These are phyloP conservation scores for Tylopilus sp. DNA, from an alignment of 768 basidiomycete genomes.

Conservation along the genomic window DNA sequence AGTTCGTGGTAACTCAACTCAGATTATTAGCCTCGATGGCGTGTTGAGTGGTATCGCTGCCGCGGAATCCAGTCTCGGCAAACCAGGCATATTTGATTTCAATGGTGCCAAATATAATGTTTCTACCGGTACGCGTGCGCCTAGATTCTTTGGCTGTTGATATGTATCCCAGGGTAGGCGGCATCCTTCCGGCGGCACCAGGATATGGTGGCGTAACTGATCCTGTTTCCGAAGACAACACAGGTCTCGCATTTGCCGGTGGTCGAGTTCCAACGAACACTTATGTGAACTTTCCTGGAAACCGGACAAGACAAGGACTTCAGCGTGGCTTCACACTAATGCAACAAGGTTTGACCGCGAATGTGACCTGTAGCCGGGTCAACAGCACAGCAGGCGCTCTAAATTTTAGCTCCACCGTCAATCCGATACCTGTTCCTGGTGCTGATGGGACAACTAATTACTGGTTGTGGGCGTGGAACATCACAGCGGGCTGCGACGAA, in stretches of 20 bases:
- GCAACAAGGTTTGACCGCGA: slow-evolving; percentile 20
- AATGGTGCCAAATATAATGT: slow-evolving; percentile 18
- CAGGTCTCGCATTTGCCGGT: neutral
- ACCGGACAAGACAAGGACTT: neutral
- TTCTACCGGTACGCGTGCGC: slow-evolving; percentile 8
- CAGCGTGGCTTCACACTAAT: neutral
- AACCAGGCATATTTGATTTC: slow-evolving; percentile 9
- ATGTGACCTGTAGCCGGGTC: slow-evolving; percentile 1
- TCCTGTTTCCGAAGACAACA: neutral
- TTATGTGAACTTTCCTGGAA: neutral
- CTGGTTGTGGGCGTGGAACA: slow-evolving; percentile 6
- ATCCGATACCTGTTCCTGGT: neutral
- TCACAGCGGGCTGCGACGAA: neutral
- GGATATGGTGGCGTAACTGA: neutral
- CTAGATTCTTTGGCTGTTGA: neutral
- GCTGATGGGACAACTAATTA: slow-evolving; percentile 1
- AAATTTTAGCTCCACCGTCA: neutral
- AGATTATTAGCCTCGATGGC: slow-evolving; percentile 6
- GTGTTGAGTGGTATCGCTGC: slow-evolving; percentile 16
- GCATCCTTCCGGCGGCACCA: slow-evolving; percentile 4
- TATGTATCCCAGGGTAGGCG: neutral
- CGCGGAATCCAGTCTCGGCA: slow-evolving; percentile 5
- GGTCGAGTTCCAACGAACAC: slow-evolving; percentile 3
- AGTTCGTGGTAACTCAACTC: slow-evolving; percentile 14
- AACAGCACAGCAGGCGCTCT: neutral